phyloP scores from a whole-genome alignment of 108 stramenopile genomes.

The Heterococcus sp. region DNA sequence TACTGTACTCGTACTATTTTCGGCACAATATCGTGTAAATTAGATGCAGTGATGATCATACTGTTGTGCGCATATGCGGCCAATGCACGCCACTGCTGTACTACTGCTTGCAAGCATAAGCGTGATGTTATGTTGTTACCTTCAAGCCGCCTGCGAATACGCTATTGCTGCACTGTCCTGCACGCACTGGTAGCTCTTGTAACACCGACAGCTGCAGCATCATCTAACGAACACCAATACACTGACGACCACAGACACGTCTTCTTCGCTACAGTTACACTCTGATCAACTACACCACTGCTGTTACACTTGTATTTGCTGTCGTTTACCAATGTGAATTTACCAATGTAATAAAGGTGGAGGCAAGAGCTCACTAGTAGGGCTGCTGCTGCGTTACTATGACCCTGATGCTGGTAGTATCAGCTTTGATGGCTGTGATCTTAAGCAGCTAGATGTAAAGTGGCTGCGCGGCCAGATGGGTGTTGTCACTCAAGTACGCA shows the following conservation, averaged over 20 bases:
- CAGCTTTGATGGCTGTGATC: neutral
- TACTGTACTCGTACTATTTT: neutral
- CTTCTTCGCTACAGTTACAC: neutral
- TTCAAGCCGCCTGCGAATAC: no score
- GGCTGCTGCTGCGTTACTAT: slow-evolving; percentile 68
- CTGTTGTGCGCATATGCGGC: no score
- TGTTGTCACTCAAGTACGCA: neutral
- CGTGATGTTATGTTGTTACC: no score
- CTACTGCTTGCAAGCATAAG: no score
- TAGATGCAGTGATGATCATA: no score
- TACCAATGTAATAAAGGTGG: slow-evolving; percentile 62
- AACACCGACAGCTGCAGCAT: no score
- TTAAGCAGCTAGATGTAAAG: neutral
- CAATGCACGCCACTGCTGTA: no score
- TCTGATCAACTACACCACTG: neutral
- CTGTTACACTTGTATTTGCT: neutral
- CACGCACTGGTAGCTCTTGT: no score
- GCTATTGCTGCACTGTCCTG: no score
- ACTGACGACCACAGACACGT: no score
- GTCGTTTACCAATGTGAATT: neutral
- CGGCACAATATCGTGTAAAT: no score
- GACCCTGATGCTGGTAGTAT: slow-evolving; percentile 46
- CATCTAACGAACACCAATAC: no score
- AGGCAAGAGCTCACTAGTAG: slow-evolving; percentile 66
- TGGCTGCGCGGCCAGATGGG: slow-evolving; percentile 5